A percentile compares a stretch with the other conserved stretches of the same genome.
phyloP scores from a whole-genome alignment of 306 rosid genomes.

The Malus asiatica region DNA sequence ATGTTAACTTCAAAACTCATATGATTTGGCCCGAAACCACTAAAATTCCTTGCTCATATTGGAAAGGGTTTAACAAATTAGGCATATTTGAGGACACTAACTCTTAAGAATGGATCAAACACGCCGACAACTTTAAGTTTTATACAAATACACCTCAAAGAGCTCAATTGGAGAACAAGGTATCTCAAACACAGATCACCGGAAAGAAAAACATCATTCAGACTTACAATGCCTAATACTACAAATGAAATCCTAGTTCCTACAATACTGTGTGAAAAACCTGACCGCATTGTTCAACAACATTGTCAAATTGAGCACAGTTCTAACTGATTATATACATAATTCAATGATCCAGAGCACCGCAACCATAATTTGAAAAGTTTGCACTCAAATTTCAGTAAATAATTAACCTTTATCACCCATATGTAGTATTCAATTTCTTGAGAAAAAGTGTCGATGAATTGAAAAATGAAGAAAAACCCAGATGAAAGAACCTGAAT shows the following conservation, averaged over 20 bases:
- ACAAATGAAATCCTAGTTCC: not conserved
- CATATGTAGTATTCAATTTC: not conserved
- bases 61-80: not conserved
- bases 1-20: not conserved
- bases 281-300: not conserved
- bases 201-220: not conserved
- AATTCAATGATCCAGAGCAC: not conserved
- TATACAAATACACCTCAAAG: not conserved
- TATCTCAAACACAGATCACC: not conserved
- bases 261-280: not conserved
- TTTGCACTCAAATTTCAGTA: not conserved
- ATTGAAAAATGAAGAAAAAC: not conserved
- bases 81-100: not conserved
- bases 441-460: not conserved
- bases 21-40: not conserved
- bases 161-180: not conserved
- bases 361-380: not conserved
- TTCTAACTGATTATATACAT: not conserved
- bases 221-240: not conserved
- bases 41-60: not conserved
- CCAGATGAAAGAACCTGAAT: conserved; percentile 22
- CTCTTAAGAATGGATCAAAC: not conserved
- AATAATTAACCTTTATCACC: not conserved
- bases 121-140: not conserved
- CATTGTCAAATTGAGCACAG: not conserved